phyloP scores from a whole-genome alignment of 495 filamentous ascomycete species.

The Xanthoparmelia taractica region DNA sequence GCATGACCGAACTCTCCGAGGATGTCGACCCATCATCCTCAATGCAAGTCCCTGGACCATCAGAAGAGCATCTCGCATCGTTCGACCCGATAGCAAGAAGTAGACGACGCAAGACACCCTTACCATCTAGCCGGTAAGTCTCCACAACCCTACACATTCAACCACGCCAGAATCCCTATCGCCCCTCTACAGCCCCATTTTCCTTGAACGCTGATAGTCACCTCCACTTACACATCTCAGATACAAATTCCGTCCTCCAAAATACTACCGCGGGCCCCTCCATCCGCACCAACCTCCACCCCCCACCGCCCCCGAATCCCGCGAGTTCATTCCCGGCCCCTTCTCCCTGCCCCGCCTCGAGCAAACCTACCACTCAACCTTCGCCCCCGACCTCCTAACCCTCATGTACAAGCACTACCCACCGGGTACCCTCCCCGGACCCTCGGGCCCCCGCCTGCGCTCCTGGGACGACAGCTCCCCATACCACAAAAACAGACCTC shows the following conservation, averaged over 20 bases:
- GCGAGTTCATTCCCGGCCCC: slow-evolving; percentile 84
- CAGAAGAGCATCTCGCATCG: slow-evolving; percentile 34
- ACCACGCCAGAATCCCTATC: not conserved
- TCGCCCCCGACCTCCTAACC: slow-evolving; percentile 84
- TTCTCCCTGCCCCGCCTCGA: slow-evolving; percentile 82
- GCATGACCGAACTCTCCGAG: slow-evolving; percentile 28
- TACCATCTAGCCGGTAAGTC: slow-evolving; percentile 60
- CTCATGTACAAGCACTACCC: slow-evolving; percentile 75
- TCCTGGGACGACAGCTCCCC: slow-evolving; percentile 83
- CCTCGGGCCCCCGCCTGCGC: slow-evolving; percentile 64
- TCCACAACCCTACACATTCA: slow-evolving; percentile 14
- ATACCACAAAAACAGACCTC: slow-evolving; percentile 84
- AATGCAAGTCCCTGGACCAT: slow-evolving; percentile 29
- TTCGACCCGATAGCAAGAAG: slow-evolving; percentile 53
- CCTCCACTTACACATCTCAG: slow-evolving; percentile 38
- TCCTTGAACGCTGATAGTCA: not conserved
- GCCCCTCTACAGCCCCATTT: not conserved
- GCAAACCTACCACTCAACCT: slow-evolving; percentile 80
- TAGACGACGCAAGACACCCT: slow-evolving; percentile 44
- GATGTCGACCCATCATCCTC: slow-evolving; percentile 39
- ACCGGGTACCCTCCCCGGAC: slow-evolving; percentile 60
- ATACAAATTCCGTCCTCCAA: slow-evolving; percentile 87
- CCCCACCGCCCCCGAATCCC: slow-evolving; percentile 75
- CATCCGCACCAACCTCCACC: slow-evolving; percentile 84
- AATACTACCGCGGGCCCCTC: slow-evolving; percentile 86